Conservation (phyloP, 345 rosid species). For the Garcia nutans region DNA sequence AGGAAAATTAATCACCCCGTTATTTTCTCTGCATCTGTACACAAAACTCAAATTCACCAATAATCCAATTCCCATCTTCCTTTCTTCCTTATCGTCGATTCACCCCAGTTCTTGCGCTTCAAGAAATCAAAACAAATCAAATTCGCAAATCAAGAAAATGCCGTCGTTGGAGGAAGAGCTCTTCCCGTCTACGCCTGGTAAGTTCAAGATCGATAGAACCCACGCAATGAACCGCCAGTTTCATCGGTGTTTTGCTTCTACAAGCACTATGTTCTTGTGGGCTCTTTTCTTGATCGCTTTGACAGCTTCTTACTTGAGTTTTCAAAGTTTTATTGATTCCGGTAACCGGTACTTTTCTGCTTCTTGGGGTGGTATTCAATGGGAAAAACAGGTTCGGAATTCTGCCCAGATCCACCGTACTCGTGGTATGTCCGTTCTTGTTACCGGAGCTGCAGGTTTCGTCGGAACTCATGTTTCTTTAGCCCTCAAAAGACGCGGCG, state of each 20-base stretch:
- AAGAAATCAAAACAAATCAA: no score
- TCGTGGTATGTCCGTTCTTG: conserved; percentile 30
- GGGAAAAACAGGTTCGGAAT: conserved; percentile 32
- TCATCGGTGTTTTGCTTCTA: conserved; percentile 78
- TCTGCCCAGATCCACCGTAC: conserved; percentile 27
- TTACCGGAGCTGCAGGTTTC: conserved; percentile 43
- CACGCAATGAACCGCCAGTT: conserved; percentile 56
- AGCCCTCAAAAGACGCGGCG: conserved; percentile 38
- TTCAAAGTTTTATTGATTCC: conserved; percentile 67
- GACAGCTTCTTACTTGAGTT: conserved; percentile 80
- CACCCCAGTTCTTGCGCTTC: neutral
- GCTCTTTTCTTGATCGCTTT: conserved; percentile 84
- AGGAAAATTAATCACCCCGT: conserved; percentile 16
- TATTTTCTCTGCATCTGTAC: conserved; percentile 50
- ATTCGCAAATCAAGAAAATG: conserved; percentile 29
- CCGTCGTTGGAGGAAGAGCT: conserved; percentile 71
- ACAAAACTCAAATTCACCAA: no score
- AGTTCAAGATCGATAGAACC: conserved; percentile 68
- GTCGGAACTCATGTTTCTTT: conserved; percentile 41
- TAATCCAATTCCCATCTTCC: neutral
- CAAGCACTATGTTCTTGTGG: conserved; percentile 89
- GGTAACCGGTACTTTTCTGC: conserved; percentile 43
- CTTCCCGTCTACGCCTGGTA: conserved; percentile 89
- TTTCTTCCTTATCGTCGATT: neutral
- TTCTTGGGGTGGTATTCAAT: conserved; percentile 32